Base-by-base conservation (phyloP, 1,139 yeast species). In the Kurtzmaniella quercitrusa region DNA sequence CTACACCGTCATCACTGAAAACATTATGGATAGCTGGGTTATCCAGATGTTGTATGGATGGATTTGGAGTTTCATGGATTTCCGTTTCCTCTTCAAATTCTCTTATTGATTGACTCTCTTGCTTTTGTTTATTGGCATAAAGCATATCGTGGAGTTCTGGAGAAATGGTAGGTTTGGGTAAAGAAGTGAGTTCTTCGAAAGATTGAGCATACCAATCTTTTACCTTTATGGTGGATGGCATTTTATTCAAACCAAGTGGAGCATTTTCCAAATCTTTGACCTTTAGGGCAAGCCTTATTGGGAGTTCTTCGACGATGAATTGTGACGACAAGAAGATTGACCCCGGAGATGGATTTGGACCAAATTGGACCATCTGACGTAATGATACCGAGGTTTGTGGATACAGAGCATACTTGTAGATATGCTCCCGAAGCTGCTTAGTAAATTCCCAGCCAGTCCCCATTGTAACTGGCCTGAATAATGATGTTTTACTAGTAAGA, bases 301-400 rank as follows among this genome's bases (percentile, higher is more conserved):
- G 96, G 39, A 90, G 73, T 61, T 90, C 96, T 57, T 87, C 90
- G 2, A 86, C 89, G 12, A 88, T 82, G 60, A 89, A 89, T 61
- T 85, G 88, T 12, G 93, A 85, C 1, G 95, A 96, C 43, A 88
- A 75, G 59, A 85, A 89, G 39, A 89, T 70, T 8, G 88, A 81
- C 2, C 94, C 95, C 14, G 86, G 88, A 25, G 79, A 75, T 3
- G 95, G 93, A 41, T 75, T 70, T 10, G 83, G 81, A 3, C 96
- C 96, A 65, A 88, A 87, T 60, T 86, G 93, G n/a, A 89, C 96
- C 96, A 89, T 88, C 60, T 87, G 96, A 46, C 90, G 73, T 48
- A 89, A 68, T 2, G 91, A 83, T 5, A 89, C 88, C 1, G 95
- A 90, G 1, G 95, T 87, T 48, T 93, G 95, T 21, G 89, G 86